Base-by-base conservation (phyloP, 306 rosid species). In the Coriaria nepalensis region DNA sequence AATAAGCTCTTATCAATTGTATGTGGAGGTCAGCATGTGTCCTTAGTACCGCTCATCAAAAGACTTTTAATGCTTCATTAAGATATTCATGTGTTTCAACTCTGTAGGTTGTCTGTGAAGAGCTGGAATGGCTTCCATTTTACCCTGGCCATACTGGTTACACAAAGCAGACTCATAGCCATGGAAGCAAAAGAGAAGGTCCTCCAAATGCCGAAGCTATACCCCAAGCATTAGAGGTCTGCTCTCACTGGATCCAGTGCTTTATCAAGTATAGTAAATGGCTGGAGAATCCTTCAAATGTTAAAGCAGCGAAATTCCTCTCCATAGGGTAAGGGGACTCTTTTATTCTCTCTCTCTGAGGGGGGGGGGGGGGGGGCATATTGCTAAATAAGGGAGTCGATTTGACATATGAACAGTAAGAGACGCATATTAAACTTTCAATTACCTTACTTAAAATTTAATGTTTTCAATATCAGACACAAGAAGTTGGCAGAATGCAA, bases 91-190 rank as follows among this genome's bases (percentile, higher is more conserved):
- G 37, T 42, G 43, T 60, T 55, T 68, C 33, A 39, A 57, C 53
- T 74, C 63, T 68, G 13, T 63, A 85, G 96, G 96, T 92, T 57
- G 98, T 92, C 62, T 85, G 98, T 60, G 98, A 92, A 78, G 98
- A 92, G 79, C 75, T 92, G 70, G 96, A 92, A 34, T 92, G 98
- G 98, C 87, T 92, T 58, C 83, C 87, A 49, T 85, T 85, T 78
- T 92, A 82, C 71, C 94, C 94, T 10, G 81, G 86, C 53, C 68
- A 69, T 54, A 49, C 53, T 49, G 68, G 78, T 60, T 45, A 57
- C 46, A 60, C 78, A 53, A 82, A 71, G 61, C 82, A 70, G 73
- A 59, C 57, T 7, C 82, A 77, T 7, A 69, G 63, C 52, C 98
- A 82, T 68, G 70, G 35, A 68, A 79, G 61, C 63, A 61, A 79